Evolutionary conservation across 106 monocot genomes (phyloP), one percentile per base, ranked within the genome.

Genomic region (Chionographis japonica): DNA sequence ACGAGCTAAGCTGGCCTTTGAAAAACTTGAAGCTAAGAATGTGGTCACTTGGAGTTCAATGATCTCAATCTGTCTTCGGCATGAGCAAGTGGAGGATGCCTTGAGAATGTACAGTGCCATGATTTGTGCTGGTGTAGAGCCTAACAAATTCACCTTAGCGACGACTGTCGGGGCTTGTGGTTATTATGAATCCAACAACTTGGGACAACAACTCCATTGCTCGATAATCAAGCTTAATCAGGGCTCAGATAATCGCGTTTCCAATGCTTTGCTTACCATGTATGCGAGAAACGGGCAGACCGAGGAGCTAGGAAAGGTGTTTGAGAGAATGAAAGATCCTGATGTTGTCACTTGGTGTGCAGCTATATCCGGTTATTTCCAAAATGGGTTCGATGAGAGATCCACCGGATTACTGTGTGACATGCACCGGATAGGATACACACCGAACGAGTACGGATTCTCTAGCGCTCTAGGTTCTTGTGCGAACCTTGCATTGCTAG

Each of bases 21-120:
- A 70, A 4, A 78, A 72, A 38, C 20, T 83, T 37, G 56, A 73
- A 39, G 20, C 37, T 13, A 86, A 63, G 66, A 93, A 77, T 72
- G 76, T 89, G 12, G 81, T 93, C 12, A 74, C 83, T 20, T 93
- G 92, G 88, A 82, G 79, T 64, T 93, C 92, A 4, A 86, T 93
- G 74, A 89, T 93, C 72, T 78, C 86, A 13, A 77, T 75, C 14
- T 85, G 61, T 43, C 19, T 86, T 8, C 50, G 67, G 40, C 72
- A 77, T 61, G 73, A 75, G 7, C 57, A 68, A 70, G 37, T 63
- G 18, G 74, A 86, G 6, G 83, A 80, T 56, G 86, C 92, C 11
- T 37, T 84, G 20, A 38, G 50, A 56, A 12, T 83, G 17, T 93
- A 86, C 16, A 1, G 16, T 42, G 66, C 67, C 4, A 84, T 93